phyloP scores from a whole-genome alignment of 1,284 basidiomycete genomes.

The Tilletia caries region DNA sequence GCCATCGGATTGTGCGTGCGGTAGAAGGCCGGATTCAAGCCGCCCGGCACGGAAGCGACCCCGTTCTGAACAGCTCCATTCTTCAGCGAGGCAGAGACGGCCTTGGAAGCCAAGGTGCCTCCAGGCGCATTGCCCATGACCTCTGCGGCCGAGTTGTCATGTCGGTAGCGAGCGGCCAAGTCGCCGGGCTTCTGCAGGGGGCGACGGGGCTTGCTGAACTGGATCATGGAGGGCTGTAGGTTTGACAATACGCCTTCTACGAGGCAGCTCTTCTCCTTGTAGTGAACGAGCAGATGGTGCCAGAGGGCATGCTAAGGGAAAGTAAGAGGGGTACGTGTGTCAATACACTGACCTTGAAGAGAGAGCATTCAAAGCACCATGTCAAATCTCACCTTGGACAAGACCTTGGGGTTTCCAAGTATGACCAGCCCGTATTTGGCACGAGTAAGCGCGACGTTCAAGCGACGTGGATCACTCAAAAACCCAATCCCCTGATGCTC shows the following conservation, averaged over 20 bases:
- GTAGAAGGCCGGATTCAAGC: constrained; percentile 74
- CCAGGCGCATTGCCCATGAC: constrained; percentile 61
- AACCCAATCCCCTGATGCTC: constrained; percentile 99
- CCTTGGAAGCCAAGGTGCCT: constrained; percentile 73
- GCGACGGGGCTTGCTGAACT: constrained; percentile 62
- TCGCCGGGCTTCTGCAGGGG: constrained; percentile 48
- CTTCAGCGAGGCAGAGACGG: constrained; percentile 86
- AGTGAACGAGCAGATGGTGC: constrained; percentile 97
- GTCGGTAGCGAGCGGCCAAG: constrained; percentile 41
- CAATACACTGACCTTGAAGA: not conserved
- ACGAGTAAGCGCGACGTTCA: constrained; percentile 94
- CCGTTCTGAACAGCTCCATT: constrained; percentile 67
- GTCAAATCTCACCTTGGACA: constrained; percentile 68
- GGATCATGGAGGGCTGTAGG: constrained; percentile 95
- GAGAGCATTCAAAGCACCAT: not conserved
- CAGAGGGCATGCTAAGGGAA: constrained; percentile 80
- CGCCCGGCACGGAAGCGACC: constrained; percentile 62
- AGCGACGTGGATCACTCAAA: constrained; percentile 90
- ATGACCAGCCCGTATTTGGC: constrained; percentile 98
- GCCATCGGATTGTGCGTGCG: constrained; percentile 88
- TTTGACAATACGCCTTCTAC: constrained; percentile 97
- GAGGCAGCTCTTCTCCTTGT: constrained; percentile 90
- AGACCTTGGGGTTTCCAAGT: constrained; percentile 94
- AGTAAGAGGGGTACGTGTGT: not conserved
- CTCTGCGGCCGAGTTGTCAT: constrained; percentile 15